These are phyloP conservation scores for Crucihimalaya himalaica DNA, from an alignment of 345 rosid genomes.

Conservation along the genomic window DNA sequence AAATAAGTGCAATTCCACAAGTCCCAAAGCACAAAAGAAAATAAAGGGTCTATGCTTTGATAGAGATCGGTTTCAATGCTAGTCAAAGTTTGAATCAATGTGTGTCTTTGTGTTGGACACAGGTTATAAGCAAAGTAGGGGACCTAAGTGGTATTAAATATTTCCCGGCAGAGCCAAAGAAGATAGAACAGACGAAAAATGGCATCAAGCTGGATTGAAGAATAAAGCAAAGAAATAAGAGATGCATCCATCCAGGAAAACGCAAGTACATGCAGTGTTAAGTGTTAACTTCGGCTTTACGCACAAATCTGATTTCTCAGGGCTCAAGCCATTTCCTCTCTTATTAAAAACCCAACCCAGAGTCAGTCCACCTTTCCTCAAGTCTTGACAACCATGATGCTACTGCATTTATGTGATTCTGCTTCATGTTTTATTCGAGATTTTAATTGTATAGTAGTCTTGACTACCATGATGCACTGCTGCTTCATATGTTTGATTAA, in stretches of 20 bases:
- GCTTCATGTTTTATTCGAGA: not conserved
- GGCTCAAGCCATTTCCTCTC: not conserved
- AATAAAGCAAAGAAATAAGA: not conserved
- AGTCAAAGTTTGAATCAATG: not conserved
- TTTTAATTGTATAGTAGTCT: conserved; percentile 4
- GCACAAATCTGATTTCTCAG: not conserved
- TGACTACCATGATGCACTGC: too few species aligned
- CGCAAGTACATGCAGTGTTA: not conserved
- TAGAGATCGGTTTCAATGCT: not conserved
- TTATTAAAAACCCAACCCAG: not conserved
- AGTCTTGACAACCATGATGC: not conserved
- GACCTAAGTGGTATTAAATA: conserved; percentile 76
- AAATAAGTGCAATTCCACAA: not conserved
- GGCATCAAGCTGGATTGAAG: conserved; percentile 39
- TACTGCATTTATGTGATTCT: not conserved
- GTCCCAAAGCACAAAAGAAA: not conserved
- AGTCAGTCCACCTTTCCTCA: not conserved
- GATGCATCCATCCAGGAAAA: conserved; percentile 11
- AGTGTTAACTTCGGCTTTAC: not conserved
- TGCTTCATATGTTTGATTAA: not conserved
- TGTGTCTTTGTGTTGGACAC: conserved; percentile 37
- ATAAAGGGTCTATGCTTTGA: not conserved
- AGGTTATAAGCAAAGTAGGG: conserved; percentile 75
- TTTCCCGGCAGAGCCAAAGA: conserved; percentile 66
- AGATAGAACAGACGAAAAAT: conserved; percentile 39